Evolutionary conservation across 345 rosid species (phyloP), one percentile per base, ranked within the genome.

Genomic region (Hypericum perforatum): DNA sequence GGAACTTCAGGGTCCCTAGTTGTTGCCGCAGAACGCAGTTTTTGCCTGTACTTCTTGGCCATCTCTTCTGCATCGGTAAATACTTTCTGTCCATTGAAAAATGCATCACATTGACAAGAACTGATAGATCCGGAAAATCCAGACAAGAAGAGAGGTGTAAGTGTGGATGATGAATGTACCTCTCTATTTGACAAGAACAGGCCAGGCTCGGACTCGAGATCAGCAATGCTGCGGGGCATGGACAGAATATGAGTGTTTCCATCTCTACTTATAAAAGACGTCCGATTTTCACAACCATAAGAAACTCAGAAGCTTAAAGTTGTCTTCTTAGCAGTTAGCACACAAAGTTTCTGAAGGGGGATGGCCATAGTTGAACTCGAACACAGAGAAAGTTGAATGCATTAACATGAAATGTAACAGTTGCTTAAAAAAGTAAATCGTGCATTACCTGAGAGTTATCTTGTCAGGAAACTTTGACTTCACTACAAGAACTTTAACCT

Each of bases 171-270:
- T 6, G 48, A 10, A n/a, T 15, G 57, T 55, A 90, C 98, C 98
- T 85, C 89, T 73, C 66, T 91, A 74, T 82, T 63, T 16, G 79
- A 62, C 58, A 82, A n/a, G 57, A 91, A 75, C 9, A 91, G 69
- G 40, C 96, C 98, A 1, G 95, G 86, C 68, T 87, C 85, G 50
- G 95, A 87, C 70, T 91, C 98, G 1, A 91, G 96, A 54, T 82
- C 86, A 5, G 82, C 89, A 63, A 71, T 78, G 68, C 96, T 87
- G 89, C 71, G 68, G 41, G 22, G 29, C 32, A 57, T 9, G 56
- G 36, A 9, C 57, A 13, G 9, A 12, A 67, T 59, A 13, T 46
- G 22, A 14, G 29, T 13, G 22, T 9, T n/a, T 45, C 7, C 0
- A 6, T 22, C 32, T 22, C 32, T 22, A 22, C 32, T 22, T 1